Evolutionary conservation across 2,329 filamentous ascomycete genomes (phyloP).

Genomic region (Phialemoniopsis sp.): DNA sequence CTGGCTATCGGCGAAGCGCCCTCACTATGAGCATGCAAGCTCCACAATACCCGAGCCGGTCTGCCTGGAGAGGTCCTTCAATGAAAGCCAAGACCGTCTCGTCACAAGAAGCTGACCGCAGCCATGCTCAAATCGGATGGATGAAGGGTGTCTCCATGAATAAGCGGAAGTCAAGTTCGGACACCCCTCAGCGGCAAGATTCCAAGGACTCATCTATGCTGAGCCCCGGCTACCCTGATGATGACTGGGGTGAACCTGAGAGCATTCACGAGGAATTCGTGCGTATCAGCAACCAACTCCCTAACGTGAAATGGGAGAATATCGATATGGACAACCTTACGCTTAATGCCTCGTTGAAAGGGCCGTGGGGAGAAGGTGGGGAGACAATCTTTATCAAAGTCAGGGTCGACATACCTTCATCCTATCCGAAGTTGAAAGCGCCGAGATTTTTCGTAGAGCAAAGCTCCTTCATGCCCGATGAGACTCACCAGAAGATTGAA

Average conservation of each 20-base stretch:
- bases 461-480: constrained; percentile 56
- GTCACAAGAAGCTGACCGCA: constrained; percentile 37
- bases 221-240: constrained; percentile 45
- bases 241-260: constrained; percentile 58
- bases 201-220: constrained; percentile 50
- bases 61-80: constrained; percentile 50
- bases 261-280: constrained; percentile 62
- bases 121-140: constrained; percentile 60
- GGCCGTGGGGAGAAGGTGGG: constrained; percentile 56
- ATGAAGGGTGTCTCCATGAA: constrained; percentile 66
- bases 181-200: constrained; percentile 42
- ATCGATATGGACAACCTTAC: constrained; percentile 59
- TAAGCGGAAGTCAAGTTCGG: constrained; percentile 42
- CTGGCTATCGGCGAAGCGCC: constrained; percentile 33
- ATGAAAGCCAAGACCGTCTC: constrained; percentile 51
- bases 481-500: constrained; percentile 48
- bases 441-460: constrained; percentile 59
- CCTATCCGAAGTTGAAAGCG: constrained; percentile 53
- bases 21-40: constrained; percentile 32
- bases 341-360: constrained; percentile 57
- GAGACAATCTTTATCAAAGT: constrained; percentile 59
- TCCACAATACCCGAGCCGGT: constrained; percentile 25
- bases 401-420: constrained; percentile 53
- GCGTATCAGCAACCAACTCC: constrained; percentile 56
- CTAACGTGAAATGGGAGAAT: constrained; percentile 61